Evolutionary conservation across 1,284 basidiomycete genomes (phyloP).

Genomic region (Pseudozyma flocculosa): DNA sequence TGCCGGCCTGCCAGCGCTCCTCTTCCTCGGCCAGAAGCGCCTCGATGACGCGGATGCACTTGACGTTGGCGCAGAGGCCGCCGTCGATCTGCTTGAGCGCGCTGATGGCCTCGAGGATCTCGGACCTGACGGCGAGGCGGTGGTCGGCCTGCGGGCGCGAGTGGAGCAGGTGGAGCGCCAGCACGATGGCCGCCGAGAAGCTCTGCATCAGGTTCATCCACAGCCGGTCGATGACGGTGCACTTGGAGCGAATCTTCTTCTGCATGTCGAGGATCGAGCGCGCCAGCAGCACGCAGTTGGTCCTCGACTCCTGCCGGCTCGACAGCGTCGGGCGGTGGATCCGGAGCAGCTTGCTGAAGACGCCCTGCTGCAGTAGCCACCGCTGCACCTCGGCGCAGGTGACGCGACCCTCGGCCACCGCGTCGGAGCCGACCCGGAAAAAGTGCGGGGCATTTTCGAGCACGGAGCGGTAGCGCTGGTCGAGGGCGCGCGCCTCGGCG

Average conservation of each 20-base stretch:
- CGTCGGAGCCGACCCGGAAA: slow-evolving; percentile 46
- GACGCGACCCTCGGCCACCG: slow-evolving; percentile 15
- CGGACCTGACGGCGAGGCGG: slow-evolving; percentile 41
- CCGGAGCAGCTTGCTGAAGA: slow-evolving; percentile 50
- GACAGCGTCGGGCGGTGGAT: slow-evolving; percentile 47
- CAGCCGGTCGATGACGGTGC: slow-evolving; percentile 48
- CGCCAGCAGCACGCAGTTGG: slow-evolving; percentile 50
- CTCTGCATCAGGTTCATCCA: slow-evolving; percentile 47
- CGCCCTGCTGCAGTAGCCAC: slow-evolving; percentile 51
- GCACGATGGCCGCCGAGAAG: slow-evolving; percentile 49
- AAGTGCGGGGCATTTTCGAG: slow-evolving; percentile 43
- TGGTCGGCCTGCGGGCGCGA: slow-evolving; percentile 29
- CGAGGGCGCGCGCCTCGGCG: slow-evolving; percentile 29
- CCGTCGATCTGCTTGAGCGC: slow-evolving; percentile 45
- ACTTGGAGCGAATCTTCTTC: slow-evolving; percentile 42
- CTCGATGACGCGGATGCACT: slow-evolving; percentile 51
- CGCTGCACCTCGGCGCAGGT: slow-evolving; percentile 48
- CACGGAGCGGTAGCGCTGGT: slow-evolving; percentile 37
- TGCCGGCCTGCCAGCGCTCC: slow-evolving; percentile 42
- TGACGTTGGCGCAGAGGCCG: slow-evolving; percentile 31
- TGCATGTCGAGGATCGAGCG: slow-evolving; percentile 53
- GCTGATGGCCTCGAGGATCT: slow-evolving; percentile 48
- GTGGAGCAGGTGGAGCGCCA: slow-evolving; percentile 52
- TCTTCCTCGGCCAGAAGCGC: slow-evolving; percentile 53
- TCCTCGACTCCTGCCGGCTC: slow-evolving; percentile 37